These are phyloP conservation scores for Cucurbita ficifolia DNA, from an alignment of 306 rosid genomes.

Conservation along the genomic window DNA sequence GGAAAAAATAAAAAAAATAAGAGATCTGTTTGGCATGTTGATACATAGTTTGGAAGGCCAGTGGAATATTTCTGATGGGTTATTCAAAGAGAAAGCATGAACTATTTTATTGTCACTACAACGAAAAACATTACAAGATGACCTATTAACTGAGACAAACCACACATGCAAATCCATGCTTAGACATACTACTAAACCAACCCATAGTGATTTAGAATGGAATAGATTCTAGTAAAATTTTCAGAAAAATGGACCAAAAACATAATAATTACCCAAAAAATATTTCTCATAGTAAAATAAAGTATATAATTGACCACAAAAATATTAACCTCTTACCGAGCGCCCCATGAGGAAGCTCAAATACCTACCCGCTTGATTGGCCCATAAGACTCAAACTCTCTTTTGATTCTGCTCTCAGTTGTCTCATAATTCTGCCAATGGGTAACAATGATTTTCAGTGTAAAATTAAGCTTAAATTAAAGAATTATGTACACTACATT, in stretches of 20 bases:
- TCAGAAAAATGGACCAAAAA: not conserved
- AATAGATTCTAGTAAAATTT: not conserved
- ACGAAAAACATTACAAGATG: not conserved
- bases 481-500: not conserved
- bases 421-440: conserved; percentile 82
- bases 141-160: not conserved
- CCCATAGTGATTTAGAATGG: not conserved
- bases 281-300: not conserved
- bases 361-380: conserved; percentile 99
- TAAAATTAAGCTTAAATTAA: not conserved
- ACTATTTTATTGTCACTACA: not conserved
- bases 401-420: conserved; percentile 90
- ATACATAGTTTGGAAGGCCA: not conserved
- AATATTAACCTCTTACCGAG: conserved; percentile 75
- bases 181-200: not conserved
- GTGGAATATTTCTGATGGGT: not conserved
- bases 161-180: not conserved
- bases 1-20: not conserved
- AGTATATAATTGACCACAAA: conserved; percentile 9
- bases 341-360: conserved; percentile 48
- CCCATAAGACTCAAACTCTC: conserved; percentile 98
- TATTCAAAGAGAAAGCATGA: not conserved
- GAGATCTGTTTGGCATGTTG: not conserved
- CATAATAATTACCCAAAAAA: not conserved
- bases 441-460: not conserved